Percentiles rank a stretch among this genome's conserved stretches.
These are phyloP conservation scores for Pythium chondricola DNA, from an alignment of 352 stramenopile species.

Conservation along the genomic window DNA sequence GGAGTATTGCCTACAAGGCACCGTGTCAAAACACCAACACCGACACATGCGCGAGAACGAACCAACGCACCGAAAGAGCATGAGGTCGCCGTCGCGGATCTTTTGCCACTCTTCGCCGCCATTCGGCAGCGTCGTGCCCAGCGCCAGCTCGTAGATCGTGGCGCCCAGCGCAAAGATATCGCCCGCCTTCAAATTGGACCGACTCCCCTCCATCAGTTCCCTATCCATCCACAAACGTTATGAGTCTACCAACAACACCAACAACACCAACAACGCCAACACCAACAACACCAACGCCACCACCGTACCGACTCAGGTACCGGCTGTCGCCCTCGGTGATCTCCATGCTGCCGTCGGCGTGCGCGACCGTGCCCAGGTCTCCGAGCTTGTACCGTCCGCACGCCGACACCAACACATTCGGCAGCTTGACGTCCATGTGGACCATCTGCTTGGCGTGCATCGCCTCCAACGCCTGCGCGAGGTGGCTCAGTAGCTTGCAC, in stretches of 20 bases:
- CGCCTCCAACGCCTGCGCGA: conserved; percentile 71
- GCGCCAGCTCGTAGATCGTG: conserved; percentile 78
- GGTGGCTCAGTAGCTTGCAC: conserved; percentile 69
- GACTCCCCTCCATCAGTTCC: conserved; percentile 73
- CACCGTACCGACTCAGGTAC: conserved; percentile 66
- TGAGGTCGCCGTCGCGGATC: conserved; percentile 77
- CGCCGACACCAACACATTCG: conserved; percentile 65
- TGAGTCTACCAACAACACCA: neutral
- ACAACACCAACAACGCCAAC: neutral
- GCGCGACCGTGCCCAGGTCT: conserved; percentile 74
- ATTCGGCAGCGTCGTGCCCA: conserved; percentile 57
- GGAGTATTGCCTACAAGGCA: conserved; percentile 58
- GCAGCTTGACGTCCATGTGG: conserved; percentile 85
- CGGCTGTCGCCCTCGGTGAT: conserved; percentile 85
- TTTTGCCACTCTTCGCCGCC: conserved; percentile 82
- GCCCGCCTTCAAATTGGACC: conserved; percentile 63
- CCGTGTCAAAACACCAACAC: too few species aligned
- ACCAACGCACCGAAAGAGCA: conserved; percentile 79
- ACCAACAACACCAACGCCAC: conserved; percentile 1
- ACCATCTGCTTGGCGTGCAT: conserved; percentile 83
- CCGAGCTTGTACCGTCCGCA: conserved; percentile 77
- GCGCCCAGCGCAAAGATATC: conserved; percentile 84
- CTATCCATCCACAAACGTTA: conserved; percentile 11
- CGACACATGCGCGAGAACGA: too few species aligned
- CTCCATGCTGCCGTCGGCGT: conserved; percentile 76